Evolutionary conservation across 2,329 filamentous ascomycete species (phyloP).

Genomic region (Polytolypa hystricis): DNA sequence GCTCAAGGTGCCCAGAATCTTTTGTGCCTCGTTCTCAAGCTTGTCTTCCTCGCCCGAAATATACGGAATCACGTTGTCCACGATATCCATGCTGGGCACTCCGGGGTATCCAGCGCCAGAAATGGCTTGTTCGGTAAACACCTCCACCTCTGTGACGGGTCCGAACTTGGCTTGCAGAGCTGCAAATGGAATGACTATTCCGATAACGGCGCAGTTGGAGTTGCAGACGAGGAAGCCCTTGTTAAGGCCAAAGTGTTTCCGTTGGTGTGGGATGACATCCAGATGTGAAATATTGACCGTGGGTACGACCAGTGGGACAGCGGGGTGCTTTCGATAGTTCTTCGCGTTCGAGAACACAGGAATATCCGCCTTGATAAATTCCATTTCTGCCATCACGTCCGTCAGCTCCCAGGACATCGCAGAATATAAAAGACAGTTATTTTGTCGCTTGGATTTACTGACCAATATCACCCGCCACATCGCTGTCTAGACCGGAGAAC

Average conservation of each 20-base stretch:
- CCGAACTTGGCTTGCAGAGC: slow-evolving; percentile 81
- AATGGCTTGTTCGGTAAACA: slow-evolving; percentile 91
- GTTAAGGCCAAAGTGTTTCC: slow-evolving; percentile 57
- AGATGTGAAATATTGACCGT: slow-evolving; percentile 88
- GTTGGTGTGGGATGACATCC: slow-evolving; percentile 79
- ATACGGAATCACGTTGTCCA: slow-evolving; percentile 92
- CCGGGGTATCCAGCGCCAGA: slow-evolving; percentile 65
- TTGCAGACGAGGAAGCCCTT: slow-evolving; percentile 95
- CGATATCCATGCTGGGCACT: slow-evolving; percentile 85
- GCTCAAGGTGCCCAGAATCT: slow-evolving; percentile 76
- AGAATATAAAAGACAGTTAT: not conserved
- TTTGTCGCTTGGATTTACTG: slow-evolving; percentile 23
- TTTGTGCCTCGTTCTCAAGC: slow-evolving; percentile 85
- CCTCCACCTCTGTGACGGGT: slow-evolving; percentile 61
- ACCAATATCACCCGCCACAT: slow-evolving; percentile 88
- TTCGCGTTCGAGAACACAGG: slow-evolving; percentile 96
- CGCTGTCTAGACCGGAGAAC: slow-evolving; percentile 84
- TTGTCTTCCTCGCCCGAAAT: slow-evolving; percentile 95
- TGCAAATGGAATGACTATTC: slow-evolving; percentile 87
- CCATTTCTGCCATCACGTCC: slow-evolving; percentile 54
- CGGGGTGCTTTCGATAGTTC: slow-evolving; percentile 83
- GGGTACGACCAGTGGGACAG: slow-evolving; percentile 86
- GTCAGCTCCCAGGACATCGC: not conserved
- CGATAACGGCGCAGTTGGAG: slow-evolving; percentile 95
- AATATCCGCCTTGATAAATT: slow-evolving; percentile 77